Conservation (phyloP, 306 rosid genomes). For the Dicorynia guianensis region DNA sequence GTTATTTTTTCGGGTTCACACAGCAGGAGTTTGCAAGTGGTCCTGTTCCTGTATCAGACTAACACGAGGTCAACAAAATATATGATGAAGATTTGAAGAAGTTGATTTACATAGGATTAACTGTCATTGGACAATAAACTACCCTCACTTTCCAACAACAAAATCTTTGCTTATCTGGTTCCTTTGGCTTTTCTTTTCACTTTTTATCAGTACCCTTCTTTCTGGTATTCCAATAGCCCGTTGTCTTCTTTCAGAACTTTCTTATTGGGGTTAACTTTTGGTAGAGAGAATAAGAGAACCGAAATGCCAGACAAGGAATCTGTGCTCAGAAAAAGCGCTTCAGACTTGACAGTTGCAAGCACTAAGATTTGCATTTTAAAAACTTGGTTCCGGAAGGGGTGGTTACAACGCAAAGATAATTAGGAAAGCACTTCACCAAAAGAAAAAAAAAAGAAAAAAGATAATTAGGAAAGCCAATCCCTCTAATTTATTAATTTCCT, state of each 20-base stretch:
- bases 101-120: not conserved
- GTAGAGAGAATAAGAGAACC: not conserved
- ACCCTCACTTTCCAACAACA: not conserved
- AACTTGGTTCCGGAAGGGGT: constrained; percentile 10
- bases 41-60: not conserved
- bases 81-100: no score
- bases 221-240: not conserved
- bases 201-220: not conserved
- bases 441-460: no score
- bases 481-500: not conserved
- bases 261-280: no score
- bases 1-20: not conserved
- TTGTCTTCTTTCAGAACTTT: not conserved
- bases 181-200: not conserved
- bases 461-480: constrained; percentile 2
- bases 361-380: constrained; percentile 14
- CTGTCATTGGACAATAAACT: constrained; percentile 2
- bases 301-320: constrained; percentile 17
- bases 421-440: no score
- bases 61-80: not conserved
- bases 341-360: not conserved
- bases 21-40: not conserved
- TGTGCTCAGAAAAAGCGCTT: not conserved
- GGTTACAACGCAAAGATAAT: constrained; percentile 14
- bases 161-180: not conserved